Percentiles rank a stretch among this genome's conserved stretches.
Evolutionary conservation across 768 basidiomycete genomes (phyloP).

Genomic region (Psilocybe azurescens): DNA sequence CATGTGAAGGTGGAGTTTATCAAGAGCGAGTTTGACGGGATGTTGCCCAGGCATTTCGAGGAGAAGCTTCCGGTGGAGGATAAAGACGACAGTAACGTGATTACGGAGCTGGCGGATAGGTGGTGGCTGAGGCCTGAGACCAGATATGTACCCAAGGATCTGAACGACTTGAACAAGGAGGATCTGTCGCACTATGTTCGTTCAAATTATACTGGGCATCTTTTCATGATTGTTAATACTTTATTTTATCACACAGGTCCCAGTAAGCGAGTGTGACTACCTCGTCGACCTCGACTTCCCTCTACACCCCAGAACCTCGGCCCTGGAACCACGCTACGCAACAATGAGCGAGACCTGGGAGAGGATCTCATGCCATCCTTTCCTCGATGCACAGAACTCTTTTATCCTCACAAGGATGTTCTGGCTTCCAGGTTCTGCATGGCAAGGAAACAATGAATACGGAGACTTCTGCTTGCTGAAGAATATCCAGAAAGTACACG

Average conservation of each 20-base stretch:
- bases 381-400: constrained; percentile 84
- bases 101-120: constrained; percentile 29
- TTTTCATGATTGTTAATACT: constrained; percentile 6
- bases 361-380: constrained; percentile 75
- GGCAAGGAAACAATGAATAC: constrained; percentile 74
- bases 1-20: constrained; percentile 86
- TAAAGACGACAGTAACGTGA: constrained; percentile 34
- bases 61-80: constrained; percentile 15
- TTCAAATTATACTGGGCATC: constrained; percentile 13
- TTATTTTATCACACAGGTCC: constrained; percentile 51
- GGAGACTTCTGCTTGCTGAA: constrained; percentile 92
- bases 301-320: constrained; percentile 55
- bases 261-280: constrained; percentile 81
- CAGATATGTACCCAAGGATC: constrained; percentile 57
- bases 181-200: constrained; percentile 78
- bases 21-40: constrained; percentile 90
- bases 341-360: constrained; percentile 75
- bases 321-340: constrained; percentile 82
- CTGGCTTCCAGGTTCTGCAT: constrained; percentile 76
- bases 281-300: constrained; percentile 92
- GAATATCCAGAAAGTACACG: constrained; percentile 50
- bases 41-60: constrained; percentile 84
- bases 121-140: constrained; percentile 71
- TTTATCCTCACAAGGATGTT: constrained; percentile 73
- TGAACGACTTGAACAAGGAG: constrained; percentile 92